Conservation (phyloP, 176 grass and related monocot genomes). For the Juncus effusus region DNA sequence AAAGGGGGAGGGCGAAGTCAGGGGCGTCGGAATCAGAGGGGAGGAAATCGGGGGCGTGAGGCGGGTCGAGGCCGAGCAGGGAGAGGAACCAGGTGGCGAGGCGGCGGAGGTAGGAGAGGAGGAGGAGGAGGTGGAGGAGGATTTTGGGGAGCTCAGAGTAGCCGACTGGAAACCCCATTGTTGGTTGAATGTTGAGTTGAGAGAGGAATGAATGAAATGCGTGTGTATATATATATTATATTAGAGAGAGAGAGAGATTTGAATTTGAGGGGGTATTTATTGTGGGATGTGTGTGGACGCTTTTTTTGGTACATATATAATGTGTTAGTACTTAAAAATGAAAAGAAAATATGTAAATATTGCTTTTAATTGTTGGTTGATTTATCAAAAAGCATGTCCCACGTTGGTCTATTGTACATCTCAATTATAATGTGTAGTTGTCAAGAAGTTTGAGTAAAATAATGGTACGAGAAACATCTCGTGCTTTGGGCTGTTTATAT, state of each 20-base stretch:
- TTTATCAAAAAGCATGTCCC: too few relatives aligned
- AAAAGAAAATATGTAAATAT: too few relatives aligned
- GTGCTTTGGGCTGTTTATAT: too few relatives aligned
- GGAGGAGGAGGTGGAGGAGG: conserved; percentile 39
- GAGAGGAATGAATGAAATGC: not conserved
- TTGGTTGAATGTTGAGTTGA: not conserved
- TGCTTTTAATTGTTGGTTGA: too few relatives aligned
- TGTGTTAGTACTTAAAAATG: too few relatives aligned
- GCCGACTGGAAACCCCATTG: conserved; percentile 63
- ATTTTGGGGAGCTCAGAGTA: conserved; percentile 66
- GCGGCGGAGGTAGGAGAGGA: conserved; percentile 59
- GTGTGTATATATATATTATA: conserved; percentile 1
- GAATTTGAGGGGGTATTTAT: not conserved
- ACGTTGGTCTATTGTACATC: too few relatives aligned
- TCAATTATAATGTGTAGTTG: too few relatives aligned
- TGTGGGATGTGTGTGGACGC: too few relatives aligned
- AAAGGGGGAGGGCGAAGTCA: not conserved
- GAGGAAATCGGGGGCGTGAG: not conserved
- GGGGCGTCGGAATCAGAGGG: not conserved
- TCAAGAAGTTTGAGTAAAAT: too few relatives aligned
- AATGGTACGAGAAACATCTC: too few relatives aligned
- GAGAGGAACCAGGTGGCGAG: conserved; percentile 43
- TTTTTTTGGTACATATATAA: too few relatives aligned
- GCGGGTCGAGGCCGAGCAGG: conserved; percentile 37
- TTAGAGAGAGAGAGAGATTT: not conserved